These are phyloP conservation scores for Closterium sp. DNA, from an alignment of 139 green algal genomes.

Conservation along the genomic window DNA sequence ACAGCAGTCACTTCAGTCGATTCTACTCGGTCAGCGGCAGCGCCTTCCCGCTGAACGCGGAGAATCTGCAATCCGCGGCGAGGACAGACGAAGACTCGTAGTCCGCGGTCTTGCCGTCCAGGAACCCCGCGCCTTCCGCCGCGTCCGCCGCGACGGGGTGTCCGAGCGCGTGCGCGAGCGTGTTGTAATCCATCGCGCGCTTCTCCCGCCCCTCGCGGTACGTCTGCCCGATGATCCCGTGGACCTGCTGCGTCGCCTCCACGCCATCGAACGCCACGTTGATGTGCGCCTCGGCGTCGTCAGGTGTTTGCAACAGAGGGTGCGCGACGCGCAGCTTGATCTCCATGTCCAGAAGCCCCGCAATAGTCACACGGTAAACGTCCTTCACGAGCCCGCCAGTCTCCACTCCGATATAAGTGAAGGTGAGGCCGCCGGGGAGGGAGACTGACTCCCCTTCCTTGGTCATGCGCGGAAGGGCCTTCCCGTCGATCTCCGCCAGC, in stretches of 20 bases:
- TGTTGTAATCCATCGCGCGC: neutral
- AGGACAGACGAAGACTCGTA: conserved; percentile 6
- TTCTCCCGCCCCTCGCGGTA: neutral
- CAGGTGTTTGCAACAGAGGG: conserved; percentile 2
- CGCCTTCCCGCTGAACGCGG: neutral
- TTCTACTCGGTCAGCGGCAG: neutral
- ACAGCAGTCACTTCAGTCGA: neutral
- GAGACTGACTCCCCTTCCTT: neutral
- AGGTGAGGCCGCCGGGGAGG: neutral
- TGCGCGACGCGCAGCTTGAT: conserved; percentile 7
- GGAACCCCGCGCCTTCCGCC: conserved; percentile 9
- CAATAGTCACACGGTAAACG: conserved; percentile 7
- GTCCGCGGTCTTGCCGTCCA: conserved; percentile 17
- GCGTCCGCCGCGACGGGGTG: neutral
- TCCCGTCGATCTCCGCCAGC: conserved; percentile 7
- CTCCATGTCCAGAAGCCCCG: conserved; percentile 9
- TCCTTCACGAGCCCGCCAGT: neutral
- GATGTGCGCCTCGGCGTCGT: conserved; percentile 27
- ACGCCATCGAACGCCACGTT: conserved; percentile 1
- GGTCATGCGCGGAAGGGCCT: conserved; percentile 2
- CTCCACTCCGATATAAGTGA: neutral
- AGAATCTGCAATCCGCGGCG: conserved; percentile 30
- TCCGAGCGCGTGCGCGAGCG: neutral
- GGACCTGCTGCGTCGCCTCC: neutral
- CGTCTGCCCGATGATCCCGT: neutral